These are phyloP conservation scores for Phaeodactylum tricornutum DNA, from an alignment of 108 stramenopile species.

Conservation along the genomic window DNA sequence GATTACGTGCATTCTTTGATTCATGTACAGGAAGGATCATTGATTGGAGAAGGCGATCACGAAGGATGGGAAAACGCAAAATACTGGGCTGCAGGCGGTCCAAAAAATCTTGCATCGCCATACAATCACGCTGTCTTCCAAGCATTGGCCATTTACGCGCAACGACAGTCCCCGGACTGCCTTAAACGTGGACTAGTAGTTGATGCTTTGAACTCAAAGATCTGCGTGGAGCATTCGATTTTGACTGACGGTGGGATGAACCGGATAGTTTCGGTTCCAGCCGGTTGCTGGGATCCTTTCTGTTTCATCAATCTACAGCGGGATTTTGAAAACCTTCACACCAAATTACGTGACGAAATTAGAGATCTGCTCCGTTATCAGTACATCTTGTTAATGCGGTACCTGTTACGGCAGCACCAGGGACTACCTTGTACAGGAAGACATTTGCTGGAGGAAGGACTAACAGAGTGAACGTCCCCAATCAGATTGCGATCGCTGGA, in stretches of 20 bases:
- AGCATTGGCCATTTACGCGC: neutral
- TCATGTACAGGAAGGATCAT: conserved; percentile 15
- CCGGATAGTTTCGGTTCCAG: neutral
- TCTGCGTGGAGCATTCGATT: neutral
- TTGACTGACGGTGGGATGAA: neutral
- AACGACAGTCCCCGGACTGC: neutral
- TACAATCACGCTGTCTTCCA: neutral
- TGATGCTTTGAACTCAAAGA: neutral
- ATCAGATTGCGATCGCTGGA: too few relatives aligned
- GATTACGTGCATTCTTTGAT: conserved; percentile 26
- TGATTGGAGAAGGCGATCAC: conserved; percentile 20
- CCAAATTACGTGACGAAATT: too few relatives aligned
- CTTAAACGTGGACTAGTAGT: neutral
- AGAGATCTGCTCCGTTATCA: too few relatives aligned
- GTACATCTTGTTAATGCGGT: too few relatives aligned
- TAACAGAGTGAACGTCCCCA: too few relatives aligned
- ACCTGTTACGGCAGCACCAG: too few relatives aligned
- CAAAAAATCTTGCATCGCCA: conserved; percentile 7
- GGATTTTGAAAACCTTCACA: too few relatives aligned
- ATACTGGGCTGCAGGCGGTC: conserved; percentile 27
- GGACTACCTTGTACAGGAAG: too few relatives aligned
- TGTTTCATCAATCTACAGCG: neutral
- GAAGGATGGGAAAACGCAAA: conserved; percentile 29
- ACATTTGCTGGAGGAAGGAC: too few relatives aligned
- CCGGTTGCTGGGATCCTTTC: conserved; percentile 2